phyloP scores from a whole-genome alignment of 2,329 filamentous ascomycete species.

The Gnomoniopsis sp. region DNA sequence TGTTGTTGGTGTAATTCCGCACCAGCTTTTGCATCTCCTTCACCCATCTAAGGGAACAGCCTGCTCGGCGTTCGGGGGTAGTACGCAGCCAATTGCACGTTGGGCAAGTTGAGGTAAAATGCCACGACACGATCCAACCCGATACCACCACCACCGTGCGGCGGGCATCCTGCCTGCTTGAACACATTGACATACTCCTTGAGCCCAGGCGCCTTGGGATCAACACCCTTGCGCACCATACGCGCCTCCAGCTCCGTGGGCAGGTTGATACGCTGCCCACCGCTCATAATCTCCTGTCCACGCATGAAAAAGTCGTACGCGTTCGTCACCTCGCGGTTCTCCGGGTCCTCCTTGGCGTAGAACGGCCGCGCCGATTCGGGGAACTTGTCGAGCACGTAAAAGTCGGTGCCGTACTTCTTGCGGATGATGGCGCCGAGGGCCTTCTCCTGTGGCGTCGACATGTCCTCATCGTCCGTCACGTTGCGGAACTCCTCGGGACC shows the following conservation, averaged over 20 bases:
- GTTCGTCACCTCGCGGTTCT: constrained; percentile 63
- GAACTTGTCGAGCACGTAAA: constrained; percentile 97
- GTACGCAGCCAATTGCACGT: constrained; percentile 54
- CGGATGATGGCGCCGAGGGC: constrained; percentile 84
- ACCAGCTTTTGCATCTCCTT: not conserved
- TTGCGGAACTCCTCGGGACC: constrained; percentile 65
- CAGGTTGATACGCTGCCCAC: constrained; percentile 87
- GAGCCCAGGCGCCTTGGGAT: constrained; percentile 71
- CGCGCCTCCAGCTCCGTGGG: constrained; percentile 72
- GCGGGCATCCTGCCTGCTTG: constrained; percentile 75
- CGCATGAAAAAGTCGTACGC: constrained; percentile 84
- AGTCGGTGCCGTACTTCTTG: constrained; percentile 89
- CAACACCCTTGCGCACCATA: constrained; percentile 75
- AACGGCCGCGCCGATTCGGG: constrained; percentile 84
- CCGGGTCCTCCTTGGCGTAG: constrained; percentile 79
- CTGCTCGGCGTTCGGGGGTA: constrained; percentile 61
- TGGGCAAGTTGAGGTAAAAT: constrained; percentile 58
- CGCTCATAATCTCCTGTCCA: constrained; percentile 88
- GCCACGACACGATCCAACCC: constrained; percentile 83
- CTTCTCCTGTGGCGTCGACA: constrained; percentile 79
- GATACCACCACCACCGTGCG: constrained; percentile 86
- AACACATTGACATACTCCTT: constrained; percentile 89
- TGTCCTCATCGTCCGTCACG: constrained; percentile 73
- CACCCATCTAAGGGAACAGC: constrained; percentile 41
- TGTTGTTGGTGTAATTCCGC: no score